phyloP scores from a whole-genome alignment of 1,284 basidiomycete genomes.

The Singerocomus inundabilis region DNA sequence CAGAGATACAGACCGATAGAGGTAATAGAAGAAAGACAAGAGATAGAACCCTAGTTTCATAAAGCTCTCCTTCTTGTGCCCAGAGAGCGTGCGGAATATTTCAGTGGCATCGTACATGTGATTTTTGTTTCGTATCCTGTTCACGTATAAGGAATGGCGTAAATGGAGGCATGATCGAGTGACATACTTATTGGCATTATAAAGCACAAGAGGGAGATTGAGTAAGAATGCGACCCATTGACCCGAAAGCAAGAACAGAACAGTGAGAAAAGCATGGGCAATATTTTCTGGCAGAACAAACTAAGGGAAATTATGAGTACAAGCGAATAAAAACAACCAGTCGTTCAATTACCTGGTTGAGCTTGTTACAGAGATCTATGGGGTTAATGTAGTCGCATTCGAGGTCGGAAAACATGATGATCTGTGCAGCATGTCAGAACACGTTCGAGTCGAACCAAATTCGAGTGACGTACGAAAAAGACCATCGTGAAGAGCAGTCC shows the following conservation, averaged over 20 bases:
- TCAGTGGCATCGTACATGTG: conserved; percentile 99
- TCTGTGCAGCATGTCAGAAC: conserved; percentile 48
- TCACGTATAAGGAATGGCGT: background rate
- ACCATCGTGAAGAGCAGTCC: conserved; percentile 96
- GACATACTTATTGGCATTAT: conserved; percentile 92
- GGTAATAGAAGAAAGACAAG: conserved; percentile 94
- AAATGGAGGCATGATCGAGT: background rate
- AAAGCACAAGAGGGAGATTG: conserved; percentile 88
- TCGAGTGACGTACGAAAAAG: conserved; percentile 80
- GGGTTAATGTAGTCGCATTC: conserved; percentile 99
- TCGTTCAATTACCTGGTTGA: conserved; percentile 78
- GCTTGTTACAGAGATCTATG: conserved; percentile 99
- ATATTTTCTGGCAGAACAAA: conserved; percentile 97
- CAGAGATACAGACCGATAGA: conserved; percentile 73
- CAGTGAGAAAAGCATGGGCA: conserved; percentile 88
- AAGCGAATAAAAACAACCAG: background rate
- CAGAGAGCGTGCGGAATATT: conserved; percentile 93
- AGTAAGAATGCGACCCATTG: conserved; percentile 96
- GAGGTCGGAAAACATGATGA: conserved; percentile 99
- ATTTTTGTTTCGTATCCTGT: conserved; percentile 88
- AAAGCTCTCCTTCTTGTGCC: conserved; percentile 97
- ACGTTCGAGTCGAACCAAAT: background rate
- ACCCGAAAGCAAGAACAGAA: conserved; percentile 88
- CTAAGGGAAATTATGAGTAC: conserved; percentile 42
- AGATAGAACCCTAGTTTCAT: conserved; percentile 96